These are phyloP conservation scores for Phycomyces nitens DNA, from an alignment of 192 early-diverging fungal genomes.

Conservation along the genomic window DNA sequence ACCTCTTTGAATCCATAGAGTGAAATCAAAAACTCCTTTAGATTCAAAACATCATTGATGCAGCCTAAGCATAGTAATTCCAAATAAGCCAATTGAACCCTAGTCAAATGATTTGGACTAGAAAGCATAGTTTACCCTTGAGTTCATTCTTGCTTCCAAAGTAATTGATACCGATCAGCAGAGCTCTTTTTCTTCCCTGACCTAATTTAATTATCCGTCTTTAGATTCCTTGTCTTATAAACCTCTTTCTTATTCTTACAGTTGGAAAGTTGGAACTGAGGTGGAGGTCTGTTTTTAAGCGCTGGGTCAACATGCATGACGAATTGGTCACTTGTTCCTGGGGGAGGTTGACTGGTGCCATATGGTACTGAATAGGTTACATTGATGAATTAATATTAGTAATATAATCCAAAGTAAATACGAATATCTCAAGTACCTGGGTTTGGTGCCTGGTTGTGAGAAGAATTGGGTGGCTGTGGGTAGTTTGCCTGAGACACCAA, in stretches of 20 bases:
- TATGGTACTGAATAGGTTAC: constrained; percentile 14
- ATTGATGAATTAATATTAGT: too few species aligned
- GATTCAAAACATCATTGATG: constrained; percentile 81
- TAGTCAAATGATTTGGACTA: neutral
- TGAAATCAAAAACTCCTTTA: constrained; percentile 65
- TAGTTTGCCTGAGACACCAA: constrained; percentile 25
- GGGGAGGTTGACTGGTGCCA: neutral
- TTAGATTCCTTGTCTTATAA: neutral
- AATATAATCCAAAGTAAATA: neutral
- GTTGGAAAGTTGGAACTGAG: constrained; percentile 47
- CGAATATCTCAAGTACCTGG: constrained; percentile 1
- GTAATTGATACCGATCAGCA: constrained; percentile 95
- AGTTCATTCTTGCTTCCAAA: constrained; percentile 58
- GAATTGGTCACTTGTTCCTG: constrained; percentile 1
- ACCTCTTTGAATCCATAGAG: constrained; percentile 59
- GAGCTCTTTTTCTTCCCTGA: constrained; percentile 70
- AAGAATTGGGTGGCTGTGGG: constrained; percentile 26
- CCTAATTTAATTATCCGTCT: constrained; percentile 13
- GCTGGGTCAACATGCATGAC: constrained; percentile 26
- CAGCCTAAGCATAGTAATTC: constrained; percentile 47
- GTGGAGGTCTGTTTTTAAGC: constrained; percentile 29
- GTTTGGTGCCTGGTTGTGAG: constrained; percentile 19
- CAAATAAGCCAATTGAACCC: neutral
- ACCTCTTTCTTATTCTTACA: constrained; percentile 27
- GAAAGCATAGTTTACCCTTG: constrained; percentile 37